phyloP scores from a whole-genome alignment of 1,139 yeast species.

The Suhomyces kunorum region DNA sequence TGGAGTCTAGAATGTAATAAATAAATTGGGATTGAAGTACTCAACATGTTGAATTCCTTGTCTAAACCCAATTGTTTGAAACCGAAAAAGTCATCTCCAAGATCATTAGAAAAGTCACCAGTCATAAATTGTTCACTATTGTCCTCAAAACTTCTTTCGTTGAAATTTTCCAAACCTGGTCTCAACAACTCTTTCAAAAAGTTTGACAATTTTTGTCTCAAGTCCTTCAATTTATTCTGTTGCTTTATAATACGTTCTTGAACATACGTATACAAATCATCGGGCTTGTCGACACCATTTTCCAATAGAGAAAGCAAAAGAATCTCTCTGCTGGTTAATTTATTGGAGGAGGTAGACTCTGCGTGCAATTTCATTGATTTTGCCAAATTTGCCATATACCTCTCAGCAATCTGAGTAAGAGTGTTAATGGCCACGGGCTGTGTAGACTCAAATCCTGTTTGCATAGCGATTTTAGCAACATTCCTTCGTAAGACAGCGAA shows the following conservation, averaged over 20 bases:
- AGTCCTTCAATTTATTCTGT: slow-evolving; percentile 65
- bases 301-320: slow-evolving; percentile 68
- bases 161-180: slow-evolving; percentile 75
- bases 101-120: slow-evolving; percentile 89
- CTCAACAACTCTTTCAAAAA: slow-evolving; percentile 80
- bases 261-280: slow-evolving; percentile 70
- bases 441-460: slow-evolving; percentile 87
- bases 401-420: slow-evolving; percentile 81
- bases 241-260: slow-evolving; percentile 75
- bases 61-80: slow-evolving; percentile 92
- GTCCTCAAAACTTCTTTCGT: slow-evolving; percentile 80
- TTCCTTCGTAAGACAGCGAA: slow-evolving; percentile 67
- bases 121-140: slow-evolving; percentile 91
- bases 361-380: slow-evolving; percentile 68
- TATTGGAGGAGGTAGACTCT: slow-evolving; percentile 61
- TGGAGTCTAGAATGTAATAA: slow-evolving; percentile 77
- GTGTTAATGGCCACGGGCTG: slow-evolving; percentile 78
- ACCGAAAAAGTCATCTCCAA: slow-evolving; percentile 97
- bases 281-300: slow-evolving; percentile 83
- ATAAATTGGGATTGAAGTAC: slow-evolving; percentile 86
- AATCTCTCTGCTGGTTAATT: slow-evolving; percentile 46
- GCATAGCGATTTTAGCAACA: slow-evolving; percentile 82
- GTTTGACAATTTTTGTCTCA: slow-evolving; percentile 65
- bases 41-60: slow-evolving; percentile 84
- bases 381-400: slow-evolving; percentile 72